Base-by-base conservation (phyloP, 805 yeast genomes). In the Kregervanrija pseudodelftensis region DNA sequence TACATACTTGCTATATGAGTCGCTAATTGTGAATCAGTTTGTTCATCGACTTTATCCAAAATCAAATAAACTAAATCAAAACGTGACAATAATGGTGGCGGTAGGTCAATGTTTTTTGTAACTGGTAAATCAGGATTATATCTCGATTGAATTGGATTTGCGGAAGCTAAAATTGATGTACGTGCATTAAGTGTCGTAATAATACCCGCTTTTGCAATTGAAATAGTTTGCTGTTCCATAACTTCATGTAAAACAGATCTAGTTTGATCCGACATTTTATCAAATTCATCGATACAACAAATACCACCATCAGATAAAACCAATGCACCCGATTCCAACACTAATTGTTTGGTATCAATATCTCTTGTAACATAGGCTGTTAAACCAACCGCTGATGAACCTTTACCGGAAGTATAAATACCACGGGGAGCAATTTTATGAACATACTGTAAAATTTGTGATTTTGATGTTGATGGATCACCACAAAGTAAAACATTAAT, bases 401-500 rank as follows among this genome's bases (percentile, higher is more conserved):
- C 99, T 59, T 93, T 93, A 65, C 99, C 99, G 1, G 97, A 90
- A 4, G 99, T 93, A 65, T 90, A 93, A 35, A 93, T 87, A 54
- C 99, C 99, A 61, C 99, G 76, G 38, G 99, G 99, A 1, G 99
- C 95, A 54, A 93, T 93, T 58, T 90, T 87, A 67, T 93, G 99
- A 37, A 93, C 97, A 55, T 93, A 93, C 59, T 89, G 95, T 52
- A 93, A 72, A 39, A 93, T 67, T 65, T 93, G 99, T 3, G 99
- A 93, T 62, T 93, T 93, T 11, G 97, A 82, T 2, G 99, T 93
- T 9, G 98, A 91, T 1, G 99, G 99, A 62, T 93, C 99, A 55
- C 99, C 99, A 69, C 98, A 91, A 37, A 93, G 70, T 45, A 93
- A 67, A 40, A 93, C 74, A 59, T 93, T 93, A 49, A 93, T 81